Evolutionary conservation across 1,284 basidiomycete species (phyloP).

Genomic region (Porphyrellus sp.): DNA sequence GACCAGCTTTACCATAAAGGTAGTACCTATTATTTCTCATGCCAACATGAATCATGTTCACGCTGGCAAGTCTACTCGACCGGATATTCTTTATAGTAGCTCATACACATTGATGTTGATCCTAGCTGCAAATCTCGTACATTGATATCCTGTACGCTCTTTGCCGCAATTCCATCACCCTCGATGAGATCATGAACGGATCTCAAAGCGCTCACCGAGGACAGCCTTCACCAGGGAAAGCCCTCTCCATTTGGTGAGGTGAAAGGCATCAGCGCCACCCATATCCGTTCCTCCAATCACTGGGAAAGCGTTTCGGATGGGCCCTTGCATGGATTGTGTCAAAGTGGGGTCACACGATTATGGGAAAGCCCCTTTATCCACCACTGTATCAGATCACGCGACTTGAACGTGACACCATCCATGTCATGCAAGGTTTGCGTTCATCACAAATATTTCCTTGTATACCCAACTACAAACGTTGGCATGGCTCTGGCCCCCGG

Average conservation of each 20-base stretch:
- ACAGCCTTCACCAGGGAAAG: conserved; percentile 39
- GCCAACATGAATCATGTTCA: conserved; percentile 35
- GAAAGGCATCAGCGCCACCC: neutral
- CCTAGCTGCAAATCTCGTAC: conserved; percentile 38
- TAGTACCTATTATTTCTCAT: conserved; percentile 4
- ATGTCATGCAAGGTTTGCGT: conserved; percentile 28
- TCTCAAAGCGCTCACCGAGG: conserved; percentile 41
- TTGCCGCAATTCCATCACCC: conserved; percentile 34
- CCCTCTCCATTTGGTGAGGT: conserved; percentile 19
- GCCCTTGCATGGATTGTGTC: conserved; percentile 37
- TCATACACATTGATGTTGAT: conserved; percentile 31
- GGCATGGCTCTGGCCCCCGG: conserved; percentile 40
- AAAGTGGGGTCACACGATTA: conserved; percentile 37
- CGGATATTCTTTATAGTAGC: conserved; percentile 35
- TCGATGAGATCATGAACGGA: conserved; percentile 44
- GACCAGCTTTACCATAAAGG: conserved; percentile 47
- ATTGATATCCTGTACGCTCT: conserved; percentile 38
- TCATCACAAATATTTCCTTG: neutral
- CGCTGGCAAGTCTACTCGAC: conserved; percentile 17
- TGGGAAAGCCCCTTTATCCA: conserved; percentile 52
- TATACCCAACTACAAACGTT: neutral
- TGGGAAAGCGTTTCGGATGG: neutral
- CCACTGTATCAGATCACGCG: conserved; percentile 46
- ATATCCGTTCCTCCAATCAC: neutral
- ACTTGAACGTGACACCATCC: conserved; percentile 53